phyloP scores from a whole-genome alignment of 2,329 filamentous ascomycete genomes.

The Ascochyta rabiei region DNA sequence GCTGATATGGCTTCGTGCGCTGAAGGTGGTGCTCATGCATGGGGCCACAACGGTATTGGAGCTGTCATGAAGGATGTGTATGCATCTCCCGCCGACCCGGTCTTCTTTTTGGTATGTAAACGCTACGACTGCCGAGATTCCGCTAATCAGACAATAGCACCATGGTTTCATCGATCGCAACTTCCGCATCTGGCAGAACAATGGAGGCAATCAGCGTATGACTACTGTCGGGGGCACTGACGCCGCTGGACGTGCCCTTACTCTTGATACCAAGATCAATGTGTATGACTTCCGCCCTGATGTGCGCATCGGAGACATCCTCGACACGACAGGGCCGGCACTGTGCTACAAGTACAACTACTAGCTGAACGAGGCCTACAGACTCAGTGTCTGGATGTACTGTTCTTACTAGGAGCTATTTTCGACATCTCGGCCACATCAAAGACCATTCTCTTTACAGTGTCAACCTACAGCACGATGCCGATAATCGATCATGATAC shows the following conservation, averaged over 20 bases:
- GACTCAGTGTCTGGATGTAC: too few species aligned
- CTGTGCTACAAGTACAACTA: conserved; percentile 48
- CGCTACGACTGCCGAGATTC: too few species aligned
- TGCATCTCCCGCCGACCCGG: conserved; percentile 41
- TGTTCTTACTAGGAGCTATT: too few species aligned
- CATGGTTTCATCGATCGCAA: conserved; percentile 57
- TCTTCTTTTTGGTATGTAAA: conserved; percentile 18
- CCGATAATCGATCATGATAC: too few species aligned
- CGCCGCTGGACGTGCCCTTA: conserved; percentile 25
- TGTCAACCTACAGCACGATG: too few species aligned
- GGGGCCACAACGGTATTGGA: conserved; percentile 45
- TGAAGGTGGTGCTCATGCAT: conserved; percentile 41
- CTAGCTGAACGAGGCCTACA: conserved; percentile 5
- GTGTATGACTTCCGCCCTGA: conserved; percentile 36
- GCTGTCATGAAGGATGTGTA: conserved; percentile 43
- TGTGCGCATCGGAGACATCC: conserved; percentile 35
- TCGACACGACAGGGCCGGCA: conserved; percentile 31
- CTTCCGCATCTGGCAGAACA: conserved; percentile 58
- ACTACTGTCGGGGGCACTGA: conserved; percentile 52
- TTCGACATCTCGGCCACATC: too few species aligned
- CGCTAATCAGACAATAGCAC: not conserved
- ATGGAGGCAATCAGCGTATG: conserved; percentile 23
- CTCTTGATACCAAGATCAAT: conserved; percentile 35
- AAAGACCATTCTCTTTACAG: too few species aligned
- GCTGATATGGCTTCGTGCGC: conserved; percentile 39